These are phyloP conservation scores for Carex pumila DNA, from an alignment of 176 grass and related monocot species.

Conservation along the genomic window DNA sequence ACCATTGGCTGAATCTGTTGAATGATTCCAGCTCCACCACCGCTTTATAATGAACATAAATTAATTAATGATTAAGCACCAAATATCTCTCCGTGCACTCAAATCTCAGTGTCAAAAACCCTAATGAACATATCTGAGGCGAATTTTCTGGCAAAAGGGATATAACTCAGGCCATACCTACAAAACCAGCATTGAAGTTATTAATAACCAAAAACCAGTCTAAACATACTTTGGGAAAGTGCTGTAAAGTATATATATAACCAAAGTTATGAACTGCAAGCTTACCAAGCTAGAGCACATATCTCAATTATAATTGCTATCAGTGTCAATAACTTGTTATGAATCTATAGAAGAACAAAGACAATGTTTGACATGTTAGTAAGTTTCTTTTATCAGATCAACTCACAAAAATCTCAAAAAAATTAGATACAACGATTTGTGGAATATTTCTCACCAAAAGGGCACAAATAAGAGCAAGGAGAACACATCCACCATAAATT, in stretches of 20 bases:
- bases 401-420: background rate
- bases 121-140: constrained; percentile 74
- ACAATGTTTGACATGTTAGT: background rate
- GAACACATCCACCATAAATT: constrained; percentile 69
- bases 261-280: background rate
- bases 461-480: constrained; percentile 68
- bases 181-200: background rate
- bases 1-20: background rate
- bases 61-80: background rate
- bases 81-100: constrained; percentile 15
- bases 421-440: background rate
- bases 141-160: constrained; percentile 69
- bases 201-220: background rate
- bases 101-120: constrained; percentile 73
- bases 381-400: constrained; percentile 10
- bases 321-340: constrained; percentile 71
- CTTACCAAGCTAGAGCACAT: constrained; percentile 77
- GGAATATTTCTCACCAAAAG: constrained; percentile 58
- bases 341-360: constrained; percentile 42
- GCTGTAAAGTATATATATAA: background rate
- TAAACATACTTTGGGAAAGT: background rate
- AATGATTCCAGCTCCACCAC: background rate
- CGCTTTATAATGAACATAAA: background rate
- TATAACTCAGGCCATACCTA: constrained; percentile 94
- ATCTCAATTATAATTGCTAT: constrained; percentile 81